Percentiles rank a stretch among this genome's conserved stretches.
phyloP scores from a whole-genome alignment of 2,329 filamentous ascomycete species.

The Sclerotinia nivalis region DNA sequence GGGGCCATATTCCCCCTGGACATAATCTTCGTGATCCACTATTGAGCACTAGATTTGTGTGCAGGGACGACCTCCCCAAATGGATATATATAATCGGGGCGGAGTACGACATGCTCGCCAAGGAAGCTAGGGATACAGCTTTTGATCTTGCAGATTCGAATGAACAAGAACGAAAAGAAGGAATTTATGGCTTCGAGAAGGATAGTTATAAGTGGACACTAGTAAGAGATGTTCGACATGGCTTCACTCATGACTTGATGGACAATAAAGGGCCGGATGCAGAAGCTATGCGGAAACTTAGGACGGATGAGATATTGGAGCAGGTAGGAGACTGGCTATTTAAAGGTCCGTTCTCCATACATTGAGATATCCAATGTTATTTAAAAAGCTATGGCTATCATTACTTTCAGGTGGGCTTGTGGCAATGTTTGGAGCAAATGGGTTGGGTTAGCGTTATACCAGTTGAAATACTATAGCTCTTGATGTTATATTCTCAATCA shows the following conservation, averaged over 20 bases:
- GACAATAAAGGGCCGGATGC: conserved; percentile 26
- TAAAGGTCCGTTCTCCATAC: conserved; percentile 27
- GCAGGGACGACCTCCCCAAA: conserved; percentile 31
- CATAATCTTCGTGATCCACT: conserved; percentile 35
- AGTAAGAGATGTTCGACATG: conserved; percentile 29
- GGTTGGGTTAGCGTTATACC: background rate
- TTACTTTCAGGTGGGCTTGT: background rate
- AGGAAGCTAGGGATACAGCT: conserved; percentile 29
- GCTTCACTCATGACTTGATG: conserved; percentile 31
- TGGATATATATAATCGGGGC: conserved; percentile 30
- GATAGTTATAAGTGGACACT: conserved; percentile 30
- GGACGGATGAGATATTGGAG: conserved; percentile 25
- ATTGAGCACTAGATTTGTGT: conserved; percentile 33
- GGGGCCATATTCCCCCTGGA: conserved; percentile 33
- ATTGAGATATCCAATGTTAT: background rate
- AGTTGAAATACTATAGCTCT: background rate
- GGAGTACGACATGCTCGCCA: conserved; percentile 30
- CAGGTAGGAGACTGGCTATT: conserved; percentile 31
- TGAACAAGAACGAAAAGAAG: conserved; percentile 19
- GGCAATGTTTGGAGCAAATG: background rate
- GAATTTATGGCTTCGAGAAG: conserved; percentile 29
- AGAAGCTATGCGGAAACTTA: conserved; percentile 25
- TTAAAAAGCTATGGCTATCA: background rate
- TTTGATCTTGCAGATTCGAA: conserved; percentile 27
- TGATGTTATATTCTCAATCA: background rate